These are phyloP conservation scores for Bauhinia variegata DNA, from an alignment of 306 rosid species.

Conservation along the genomic window DNA sequence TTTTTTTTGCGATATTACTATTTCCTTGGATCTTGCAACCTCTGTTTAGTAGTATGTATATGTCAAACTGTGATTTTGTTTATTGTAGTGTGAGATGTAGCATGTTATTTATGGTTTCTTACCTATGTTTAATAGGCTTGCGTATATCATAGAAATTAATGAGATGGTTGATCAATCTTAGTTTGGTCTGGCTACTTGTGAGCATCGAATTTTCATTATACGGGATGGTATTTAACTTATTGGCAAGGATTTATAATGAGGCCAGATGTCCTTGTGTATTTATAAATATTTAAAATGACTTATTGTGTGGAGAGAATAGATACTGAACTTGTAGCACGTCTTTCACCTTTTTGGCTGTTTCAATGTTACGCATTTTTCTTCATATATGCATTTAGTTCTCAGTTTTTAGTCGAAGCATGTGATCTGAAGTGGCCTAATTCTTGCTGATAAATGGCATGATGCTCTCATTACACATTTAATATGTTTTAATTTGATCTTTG, in stretches of 20 bases:
- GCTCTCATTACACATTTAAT: slow-evolving; percentile 13
- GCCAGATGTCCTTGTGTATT: background rate
- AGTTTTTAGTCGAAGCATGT: slow-evolving; percentile 19
- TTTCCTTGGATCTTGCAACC: background rate
- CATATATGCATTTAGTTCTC: slow-evolving; percentile 1
- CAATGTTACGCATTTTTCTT: background rate
- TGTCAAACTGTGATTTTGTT: slow-evolving; percentile 17
- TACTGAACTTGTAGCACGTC: slow-evolving; percentile 1
- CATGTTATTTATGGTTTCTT: background rate
- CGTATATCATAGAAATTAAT: slow-evolving; percentile 3
- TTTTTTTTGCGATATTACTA: background rate
- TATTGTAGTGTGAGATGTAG: background rate
- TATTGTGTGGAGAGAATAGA: background rate
- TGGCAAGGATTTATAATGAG: background rate
- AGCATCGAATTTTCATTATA: background rate
- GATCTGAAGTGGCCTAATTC: slow-evolving; percentile 9
- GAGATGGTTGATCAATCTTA: slow-evolving; percentile 5
- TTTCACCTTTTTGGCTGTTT: slow-evolving; percentile 9
- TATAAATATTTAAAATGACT: background rate
- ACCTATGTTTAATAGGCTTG: background rate
- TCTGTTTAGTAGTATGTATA: background rate
- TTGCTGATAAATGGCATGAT: slow-evolving; percentile 7
- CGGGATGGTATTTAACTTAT: background rate
- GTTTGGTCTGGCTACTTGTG: slow-evolving; percentile 19
- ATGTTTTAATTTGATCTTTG: slow-evolving; percentile 27